Evolutionary conservation across 1,284 basidiomycete species (phyloP), one percentile per base, ranked within the genome.

Genomic region (Puccinia horiana): DNA sequence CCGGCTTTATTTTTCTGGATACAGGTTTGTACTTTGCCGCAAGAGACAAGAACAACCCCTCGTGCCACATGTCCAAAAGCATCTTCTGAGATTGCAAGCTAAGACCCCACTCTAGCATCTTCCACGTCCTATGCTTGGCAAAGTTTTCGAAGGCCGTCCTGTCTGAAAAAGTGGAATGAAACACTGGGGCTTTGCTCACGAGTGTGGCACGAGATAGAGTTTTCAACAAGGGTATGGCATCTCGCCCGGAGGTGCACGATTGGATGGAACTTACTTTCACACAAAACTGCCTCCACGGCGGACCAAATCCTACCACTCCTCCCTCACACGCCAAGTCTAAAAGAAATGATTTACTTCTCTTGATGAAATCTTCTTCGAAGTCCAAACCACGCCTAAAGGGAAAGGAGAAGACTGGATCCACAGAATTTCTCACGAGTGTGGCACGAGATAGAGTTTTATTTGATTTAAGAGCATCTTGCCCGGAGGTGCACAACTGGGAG

Each of bases 1-100:
- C 63, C 12, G 61, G 61, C 26, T 37, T 69, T 4, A 79, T 32
- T 29, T 79, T 79, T n/a, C 49, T 56, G 11, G 23, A 11, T 12
- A 80, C 78, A 9, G 78, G 52, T 44, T 80, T 80, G 42, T 61
- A 79, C 32, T 79, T 79, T 8, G 63, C 23, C 18, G 29, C 63
- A 29, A 67, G 42, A 40, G 35, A 61, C n/a, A 47, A 11, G 16
- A 0, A 61, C n/a, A 18, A 42, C 1, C 37, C 58, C 44, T 44
- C 58, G 32, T 40, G 2, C 63, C 63, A 67, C 2, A 16, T 5
- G 18, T 40, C 63, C 32, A 37, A 37, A 8, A 67, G 40, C 1
- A 16, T 26, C 16, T 11, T 26, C 23, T 67, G 63, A 1, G 40
- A 3, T 2, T 1, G 2, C 2, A 2, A 1, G 16, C 35, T 67